phyloP scores from a whole-genome alignment of 2,329 filamentous ascomycete species.

The Hypoxylon sp. region DNA sequence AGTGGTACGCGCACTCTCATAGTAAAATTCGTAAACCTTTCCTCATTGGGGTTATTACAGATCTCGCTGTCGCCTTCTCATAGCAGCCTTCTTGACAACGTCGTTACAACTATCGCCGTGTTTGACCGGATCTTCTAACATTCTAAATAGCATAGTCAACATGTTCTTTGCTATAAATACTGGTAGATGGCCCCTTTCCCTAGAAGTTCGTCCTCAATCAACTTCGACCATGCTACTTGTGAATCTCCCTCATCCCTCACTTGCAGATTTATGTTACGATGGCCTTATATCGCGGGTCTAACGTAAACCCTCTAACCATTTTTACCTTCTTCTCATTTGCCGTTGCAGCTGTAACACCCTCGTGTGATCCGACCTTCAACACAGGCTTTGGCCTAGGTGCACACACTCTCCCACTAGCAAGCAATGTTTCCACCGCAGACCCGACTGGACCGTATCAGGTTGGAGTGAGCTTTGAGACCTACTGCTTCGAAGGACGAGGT shows the following conservation, averaged over 20 bases:
- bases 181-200: neutral
- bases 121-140: neutral
- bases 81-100: neutral
- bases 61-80: neutral
- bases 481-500: neutral
- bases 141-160: neutral
- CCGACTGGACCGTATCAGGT: slow-evolving; percentile 28
- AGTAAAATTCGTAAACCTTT: neutral
- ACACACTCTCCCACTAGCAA: slow-evolving; percentile 22
- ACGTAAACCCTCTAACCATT: neutral
- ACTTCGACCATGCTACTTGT: neutral
- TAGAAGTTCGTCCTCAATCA: neutral
- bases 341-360: neutral
- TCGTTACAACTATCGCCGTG: neutral
- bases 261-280: neutral
- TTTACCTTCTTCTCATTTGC: neutral
- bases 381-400: slow-evolving; percentile 31
- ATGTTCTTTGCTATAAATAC: neutral
- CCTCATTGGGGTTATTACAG: neutral
- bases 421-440: slow-evolving; percentile 31
- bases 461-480: neutral
- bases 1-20: neutral
- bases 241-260: neutral
- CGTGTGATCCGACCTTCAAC: slow-evolving; percentile 8
- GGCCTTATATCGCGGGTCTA: neutral